These are phyloP conservation scores for Trichoderma citrinoviride DNA, from an alignment of 2,329 filamentous ascomycete species.

Conservation along the genomic window DNA sequence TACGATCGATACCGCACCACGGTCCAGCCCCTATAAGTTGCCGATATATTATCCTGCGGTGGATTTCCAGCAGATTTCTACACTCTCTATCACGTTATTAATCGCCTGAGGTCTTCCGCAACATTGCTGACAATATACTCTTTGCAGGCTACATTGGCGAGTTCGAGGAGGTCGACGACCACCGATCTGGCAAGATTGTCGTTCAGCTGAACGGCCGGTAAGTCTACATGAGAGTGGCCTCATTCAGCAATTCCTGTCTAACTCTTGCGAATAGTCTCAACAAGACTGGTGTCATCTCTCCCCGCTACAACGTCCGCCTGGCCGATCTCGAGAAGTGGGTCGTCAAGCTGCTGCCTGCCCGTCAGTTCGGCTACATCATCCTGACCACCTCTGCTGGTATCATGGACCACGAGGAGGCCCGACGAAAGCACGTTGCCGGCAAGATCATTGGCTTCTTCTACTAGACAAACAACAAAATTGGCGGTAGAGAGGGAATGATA, in stretches of 20 bases:
- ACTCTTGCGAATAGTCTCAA: constrained; percentile 59
- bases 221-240: constrained; percentile 19
- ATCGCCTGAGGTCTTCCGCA: constrained; percentile 89
- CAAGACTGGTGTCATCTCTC: constrained; percentile 99
- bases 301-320: constrained; percentile 99
- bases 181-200: constrained; percentile 99
- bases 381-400: constrained; percentile 98
- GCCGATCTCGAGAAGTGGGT: constrained; percentile 99
- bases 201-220: constrained; percentile 95
- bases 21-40: constrained; percentile 99
- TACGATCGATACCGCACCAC: constrained; percentile 75
- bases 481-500: constrained; percentile 24
- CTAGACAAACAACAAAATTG: constrained; percentile 48
- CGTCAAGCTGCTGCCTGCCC: constrained; percentile 95
- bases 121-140: constrained; percentile 67
- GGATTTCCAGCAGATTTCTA: constrained; percentile 92
- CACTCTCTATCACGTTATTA: constrained; percentile 38
- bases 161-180: constrained; percentile 99
- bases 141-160: constrained; percentile 91
- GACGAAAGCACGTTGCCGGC: constrained; percentile 97
- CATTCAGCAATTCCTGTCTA: not conserved
- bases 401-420: constrained; percentile 99
- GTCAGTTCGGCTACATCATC: constrained; percentile 99
- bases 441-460: constrained; percentile 99
- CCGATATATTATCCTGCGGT: constrained; percentile 87